Percentiles rank a stretch among this genome's conserved stretches.
phyloP scores from a whole-genome alignment of 805 yeast species.

The Kodamaea neixiangensis region DNA sequence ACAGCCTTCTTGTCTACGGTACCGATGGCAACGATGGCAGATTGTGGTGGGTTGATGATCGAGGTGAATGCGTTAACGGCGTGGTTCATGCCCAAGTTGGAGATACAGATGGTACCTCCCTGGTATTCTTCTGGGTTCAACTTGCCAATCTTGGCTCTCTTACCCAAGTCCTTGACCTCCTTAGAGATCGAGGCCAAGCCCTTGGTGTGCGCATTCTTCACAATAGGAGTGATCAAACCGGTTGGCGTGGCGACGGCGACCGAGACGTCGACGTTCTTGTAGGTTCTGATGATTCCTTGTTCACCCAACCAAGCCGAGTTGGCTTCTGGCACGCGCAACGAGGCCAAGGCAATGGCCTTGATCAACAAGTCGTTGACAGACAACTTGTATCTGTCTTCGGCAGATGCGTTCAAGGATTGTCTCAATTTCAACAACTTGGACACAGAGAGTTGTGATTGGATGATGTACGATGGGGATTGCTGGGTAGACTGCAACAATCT shows the following conservation, averaged over 20 bases:
- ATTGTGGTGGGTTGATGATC: slow-evolving; percentile 96
- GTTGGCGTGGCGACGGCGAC: slow-evolving; percentile 99
- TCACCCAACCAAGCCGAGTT: slow-evolving; percentile 91
- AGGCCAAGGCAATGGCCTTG: slow-evolving; percentile 92
- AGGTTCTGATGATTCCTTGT: slow-evolving; percentile 90
- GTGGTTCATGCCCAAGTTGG: slow-evolving; percentile 97
- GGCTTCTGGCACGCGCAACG: slow-evolving; percentile 86
- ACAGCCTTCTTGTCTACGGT: slow-evolving; percentile 91
- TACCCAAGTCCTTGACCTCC: slow-evolving; percentile 89
- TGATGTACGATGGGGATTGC: slow-evolving; percentile 88
- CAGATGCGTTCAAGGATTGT: slow-evolving; percentile 79
- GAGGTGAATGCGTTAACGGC: slow-evolving; percentile 94
- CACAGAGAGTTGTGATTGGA: slow-evolving; percentile 84
- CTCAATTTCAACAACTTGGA: slow-evolving; percentile 90
- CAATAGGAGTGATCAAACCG: slow-evolving; percentile 96
- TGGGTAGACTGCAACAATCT: slow-evolving; percentile 86
- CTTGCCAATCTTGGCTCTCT: slow-evolving; percentile 94
- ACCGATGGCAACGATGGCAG: slow-evolving; percentile 91
- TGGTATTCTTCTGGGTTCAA: slow-evolving; percentile 95
- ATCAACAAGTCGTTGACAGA: slow-evolving; percentile 93
- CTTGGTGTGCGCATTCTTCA: slow-evolving; percentile 81
- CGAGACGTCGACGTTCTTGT: slow-evolving; percentile 88
- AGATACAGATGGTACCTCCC: slow-evolving; percentile 98
- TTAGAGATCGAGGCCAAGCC: slow-evolving; percentile 82
- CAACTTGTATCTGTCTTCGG: slow-evolving; percentile 84